phyloP scores from a whole-genome alignment of 768 basidiomycete genomes.

The Suillus alpinus region DNA sequence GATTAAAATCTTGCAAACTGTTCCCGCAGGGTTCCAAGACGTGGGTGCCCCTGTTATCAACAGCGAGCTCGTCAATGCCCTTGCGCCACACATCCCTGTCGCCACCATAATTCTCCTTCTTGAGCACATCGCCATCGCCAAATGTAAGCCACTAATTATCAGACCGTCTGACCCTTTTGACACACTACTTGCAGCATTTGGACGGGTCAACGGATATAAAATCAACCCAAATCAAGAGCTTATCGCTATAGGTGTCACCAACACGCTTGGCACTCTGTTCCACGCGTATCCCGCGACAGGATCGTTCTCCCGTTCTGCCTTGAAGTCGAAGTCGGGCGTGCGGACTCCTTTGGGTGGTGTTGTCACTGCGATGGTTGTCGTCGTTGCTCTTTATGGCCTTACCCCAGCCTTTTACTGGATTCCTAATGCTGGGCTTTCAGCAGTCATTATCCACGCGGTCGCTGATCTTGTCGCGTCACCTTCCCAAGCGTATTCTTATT shows the following conservation, averaged over 20 bases:
- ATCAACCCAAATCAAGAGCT: slow-evolving; percentile 93
- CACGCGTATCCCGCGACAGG: slow-evolving; percentile 95
- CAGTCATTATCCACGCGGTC: slow-evolving; percentile 93
- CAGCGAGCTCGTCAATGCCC: slow-evolving; percentile 52
- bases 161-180: slow-evolving; percentile 9
- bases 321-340: slow-evolving; percentile 97
- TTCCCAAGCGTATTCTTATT: slow-evolving; percentile 78
- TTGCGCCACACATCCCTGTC: slow-evolving; percentile 75
- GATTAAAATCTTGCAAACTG: slow-evolving; percentile 78
- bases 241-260: slow-evolving; percentile 96
- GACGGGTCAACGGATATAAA: slow-evolving; percentile 92
- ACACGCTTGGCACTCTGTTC: slow-evolving; percentile 87
- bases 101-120: slow-evolving; percentile 87
- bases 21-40: slow-evolving; percentile 81
- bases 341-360: slow-evolving; percentile 91
- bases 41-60: slow-evolving; percentile 47
- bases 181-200: slow-evolving; percentile 64
- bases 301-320: slow-evolving; percentile 96
- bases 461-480: slow-evolving; percentile 86
- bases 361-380: slow-evolving; percentile 80
- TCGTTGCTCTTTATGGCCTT: slow-evolving; percentile 92
- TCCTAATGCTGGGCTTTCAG: slow-evolving; percentile 77
- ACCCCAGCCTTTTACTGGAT: slow-evolving; percentile 93
- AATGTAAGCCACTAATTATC: slow-evolving; percentile 51
- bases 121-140: slow-evolving; percentile 97